Conservation (phyloP, 495 filamentous ascomycete species). For the Rostrohypoxylon terebratum region DNA sequence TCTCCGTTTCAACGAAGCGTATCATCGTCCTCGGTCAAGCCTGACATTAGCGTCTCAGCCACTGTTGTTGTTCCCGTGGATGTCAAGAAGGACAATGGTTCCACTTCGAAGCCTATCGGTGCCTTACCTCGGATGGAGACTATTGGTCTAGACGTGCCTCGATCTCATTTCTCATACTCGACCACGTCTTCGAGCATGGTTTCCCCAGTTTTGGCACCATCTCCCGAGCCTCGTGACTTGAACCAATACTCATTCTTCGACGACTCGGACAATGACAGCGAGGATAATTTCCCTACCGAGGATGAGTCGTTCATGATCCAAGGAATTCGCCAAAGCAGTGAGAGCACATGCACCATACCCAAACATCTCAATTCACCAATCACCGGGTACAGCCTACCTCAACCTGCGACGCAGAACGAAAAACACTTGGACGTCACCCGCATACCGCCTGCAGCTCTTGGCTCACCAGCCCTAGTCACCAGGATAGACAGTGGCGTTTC, state of each 20-base stretch:
- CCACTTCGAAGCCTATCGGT: slow-evolving; percentile 1
- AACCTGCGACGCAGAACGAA: slow-evolving; percentile 40
- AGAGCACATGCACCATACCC: slow-evolving; percentile 16
- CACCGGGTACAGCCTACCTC: slow-evolving; percentile 59
- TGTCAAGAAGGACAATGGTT: not conserved
- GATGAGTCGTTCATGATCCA: slow-evolving; percentile 39
- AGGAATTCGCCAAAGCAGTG: slow-evolving; percentile 4
- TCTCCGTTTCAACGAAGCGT: slow-evolving; percentile 57
- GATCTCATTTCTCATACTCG: slow-evolving; percentile 53
- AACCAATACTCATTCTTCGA: slow-evolving; percentile 57
- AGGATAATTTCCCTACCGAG: slow-evolving; percentile 38
- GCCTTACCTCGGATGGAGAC: not conserved
- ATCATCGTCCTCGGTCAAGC: slow-evolving; percentile 45
- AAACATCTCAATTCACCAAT: slow-evolving; percentile 47
- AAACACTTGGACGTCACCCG: slow-evolving; percentile 29
- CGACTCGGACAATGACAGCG: slow-evolving; percentile 56
- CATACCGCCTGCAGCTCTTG: slow-evolving; percentile 34
- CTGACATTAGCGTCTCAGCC: slow-evolving; percentile 27
- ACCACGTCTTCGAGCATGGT: slow-evolving; percentile 50
- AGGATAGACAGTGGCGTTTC: slow-evolving; percentile 46
- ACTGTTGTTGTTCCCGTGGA: slow-evolving; percentile 17
- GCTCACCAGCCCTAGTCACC: slow-evolving; percentile 47
- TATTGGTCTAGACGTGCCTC: slow-evolving; percentile 38
- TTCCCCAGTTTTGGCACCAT: slow-evolving; percentile 46
- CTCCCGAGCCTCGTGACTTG: slow-evolving; percentile 40